A percentile compares a stretch with the other conserved stretches of the same genome.
These are phyloP conservation scores for Coniochaeta ligniaria DNA, from an alignment of 2,329 filamentous ascomycete genomes.

Conservation along the genomic window DNA sequence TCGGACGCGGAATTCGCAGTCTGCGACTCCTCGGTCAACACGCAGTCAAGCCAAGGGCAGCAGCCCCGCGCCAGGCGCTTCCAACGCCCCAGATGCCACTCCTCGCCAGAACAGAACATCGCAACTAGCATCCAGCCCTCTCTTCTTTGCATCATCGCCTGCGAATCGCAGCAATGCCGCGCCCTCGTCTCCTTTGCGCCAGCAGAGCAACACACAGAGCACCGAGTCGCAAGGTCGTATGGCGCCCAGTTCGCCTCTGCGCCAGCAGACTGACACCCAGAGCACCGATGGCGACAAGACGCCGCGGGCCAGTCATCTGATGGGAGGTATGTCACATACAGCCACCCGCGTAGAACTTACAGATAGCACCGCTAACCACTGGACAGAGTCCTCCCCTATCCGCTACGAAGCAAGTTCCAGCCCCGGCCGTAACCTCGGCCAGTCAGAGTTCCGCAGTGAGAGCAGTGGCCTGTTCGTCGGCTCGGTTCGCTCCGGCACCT, in stretches of 20 bases:
- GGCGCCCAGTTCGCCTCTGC: conserved; percentile 51
- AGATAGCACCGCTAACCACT: background rate
- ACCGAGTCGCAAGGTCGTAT: conserved; percentile 26
- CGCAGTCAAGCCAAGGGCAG: conserved; percentile 19
- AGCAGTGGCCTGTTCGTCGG: conserved; percentile 83
- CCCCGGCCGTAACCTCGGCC: conserved; percentile 55
- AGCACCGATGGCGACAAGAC: conserved; percentile 55
- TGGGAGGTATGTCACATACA: conserved; percentile 48
- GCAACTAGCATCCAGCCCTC: conserved; percentile 66
- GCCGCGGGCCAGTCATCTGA: conserved; percentile 56
- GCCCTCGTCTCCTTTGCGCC: conserved; percentile 45
- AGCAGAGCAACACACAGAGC: conserved; percentile 51
- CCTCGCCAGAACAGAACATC: conserved; percentile 38
- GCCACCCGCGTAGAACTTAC: background rate
- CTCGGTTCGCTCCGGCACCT: conserved; percentile 47
- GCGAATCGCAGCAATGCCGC: conserved; percentile 23
- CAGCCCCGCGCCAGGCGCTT: conserved; percentile 22
- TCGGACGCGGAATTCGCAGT: conserved; percentile 44
- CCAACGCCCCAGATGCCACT: conserved; percentile 20
- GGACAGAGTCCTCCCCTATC: conserved; percentile 81
- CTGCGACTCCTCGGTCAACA: conserved; percentile 35
- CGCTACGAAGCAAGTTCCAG: conserved; percentile 87
- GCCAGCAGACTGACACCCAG: conserved; percentile 52
- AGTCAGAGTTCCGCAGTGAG: conserved; percentile 68
- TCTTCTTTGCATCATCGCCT: conserved; percentile 61